Evolutionary conservation across 1,284 basidiomycete genomes (phyloP).

Genomic region (Ceratobasidium sp.): DNA sequence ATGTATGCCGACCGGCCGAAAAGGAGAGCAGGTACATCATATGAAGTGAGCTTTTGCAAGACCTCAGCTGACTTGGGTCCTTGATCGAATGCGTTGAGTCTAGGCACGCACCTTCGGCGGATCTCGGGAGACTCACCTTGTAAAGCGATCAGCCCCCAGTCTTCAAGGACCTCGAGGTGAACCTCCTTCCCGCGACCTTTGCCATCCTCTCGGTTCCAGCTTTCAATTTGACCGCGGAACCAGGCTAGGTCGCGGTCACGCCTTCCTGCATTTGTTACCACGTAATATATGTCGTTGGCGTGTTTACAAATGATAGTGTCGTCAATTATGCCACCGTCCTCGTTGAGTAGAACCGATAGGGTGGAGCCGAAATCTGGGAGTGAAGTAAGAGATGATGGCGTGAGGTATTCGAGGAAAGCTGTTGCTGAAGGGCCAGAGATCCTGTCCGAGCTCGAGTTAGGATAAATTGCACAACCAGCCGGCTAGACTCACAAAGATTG

Average conservation of each 20-base stretch:
- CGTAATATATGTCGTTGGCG: constrained; percentile 84
- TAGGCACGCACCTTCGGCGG: neutral
- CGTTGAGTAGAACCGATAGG: constrained; percentile 90
- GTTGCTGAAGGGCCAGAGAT: constrained; percentile 82
- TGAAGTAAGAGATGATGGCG: constrained; percentile 81
- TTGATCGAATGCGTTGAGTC: constrained; percentile 54
- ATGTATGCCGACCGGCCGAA: constrained; percentile 87
- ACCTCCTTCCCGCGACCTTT: constrained; percentile 70
- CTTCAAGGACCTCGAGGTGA: constrained; percentile 84
- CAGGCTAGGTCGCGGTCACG: constrained; percentile 85
- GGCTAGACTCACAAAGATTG: constrained; percentile 75
- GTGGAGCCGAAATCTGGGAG: constrained; percentile 81
- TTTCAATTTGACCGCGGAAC: constrained; percentile 76
- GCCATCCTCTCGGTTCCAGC: constrained; percentile 76
- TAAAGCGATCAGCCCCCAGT: constrained; percentile 91
- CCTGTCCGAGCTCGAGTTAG: constrained; percentile 56
- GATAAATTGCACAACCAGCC: neutral
- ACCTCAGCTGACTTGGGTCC: constrained; percentile 88
- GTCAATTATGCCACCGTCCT: constrained; percentile 94
- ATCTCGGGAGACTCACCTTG: constrained; percentile 70
- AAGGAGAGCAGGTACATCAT: constrained; percentile 78
- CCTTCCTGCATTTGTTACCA: constrained; percentile 96
- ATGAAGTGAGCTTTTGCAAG: constrained; percentile 79
- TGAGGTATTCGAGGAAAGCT: constrained; percentile 87
- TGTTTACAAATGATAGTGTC: constrained; percentile 92